phyloP scores from a whole-genome alignment of 495 filamentous ascomycete genomes.

The Penicillium arizonense region DNA sequence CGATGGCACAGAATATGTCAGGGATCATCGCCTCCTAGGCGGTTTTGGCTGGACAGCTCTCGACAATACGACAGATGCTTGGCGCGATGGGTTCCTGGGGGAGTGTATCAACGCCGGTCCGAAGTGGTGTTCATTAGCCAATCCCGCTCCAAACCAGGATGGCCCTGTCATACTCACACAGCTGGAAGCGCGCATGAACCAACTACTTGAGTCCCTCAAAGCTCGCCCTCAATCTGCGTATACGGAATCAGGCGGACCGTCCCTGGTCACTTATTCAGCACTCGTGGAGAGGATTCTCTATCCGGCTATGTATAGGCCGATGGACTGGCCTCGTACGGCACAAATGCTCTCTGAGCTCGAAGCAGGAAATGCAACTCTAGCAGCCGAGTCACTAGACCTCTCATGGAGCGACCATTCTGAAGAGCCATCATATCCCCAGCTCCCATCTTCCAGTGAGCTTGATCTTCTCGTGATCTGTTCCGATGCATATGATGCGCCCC shows the following conservation, averaged over 20 bases:
- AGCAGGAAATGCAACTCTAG: conserved; percentile 14
- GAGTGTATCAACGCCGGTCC: conserved; percentile 19
- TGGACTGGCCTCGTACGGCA: conserved; percentile 8
- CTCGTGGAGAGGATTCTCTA: conserved; percentile 13
- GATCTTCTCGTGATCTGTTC: conserved; percentile 15
- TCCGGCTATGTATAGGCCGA: conserved; percentile 11
- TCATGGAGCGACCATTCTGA: conserved; percentile 10
- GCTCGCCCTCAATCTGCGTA: conserved; percentile 16
- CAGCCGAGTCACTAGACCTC: conserved; percentile 7
- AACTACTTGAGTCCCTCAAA: conserved; percentile 10
- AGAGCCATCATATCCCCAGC: background rate
- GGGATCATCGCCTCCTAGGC: conserved; percentile 14
- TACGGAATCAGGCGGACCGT: conserved; percentile 11
- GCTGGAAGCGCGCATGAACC: conserved; percentile 11
- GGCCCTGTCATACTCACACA: conserved; percentile 9
- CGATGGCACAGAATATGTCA: conserved; percentile 19
- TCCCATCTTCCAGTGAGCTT: conserved; percentile 9
- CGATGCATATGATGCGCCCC: conserved; percentile 16
- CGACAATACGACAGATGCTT: conserved; percentile 17
- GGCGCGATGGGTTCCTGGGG: conserved; percentile 17
- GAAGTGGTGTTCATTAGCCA: conserved; percentile 13
- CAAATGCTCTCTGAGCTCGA: conserved; percentile 18
- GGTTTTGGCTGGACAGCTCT: conserved; percentile 20
- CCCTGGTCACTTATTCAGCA: conserved; percentile 13
- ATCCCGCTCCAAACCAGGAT: background rate